Conservation (phyloP, 2,329 filamentous ascomycete species). For the Alternaria rosae region DNA sequence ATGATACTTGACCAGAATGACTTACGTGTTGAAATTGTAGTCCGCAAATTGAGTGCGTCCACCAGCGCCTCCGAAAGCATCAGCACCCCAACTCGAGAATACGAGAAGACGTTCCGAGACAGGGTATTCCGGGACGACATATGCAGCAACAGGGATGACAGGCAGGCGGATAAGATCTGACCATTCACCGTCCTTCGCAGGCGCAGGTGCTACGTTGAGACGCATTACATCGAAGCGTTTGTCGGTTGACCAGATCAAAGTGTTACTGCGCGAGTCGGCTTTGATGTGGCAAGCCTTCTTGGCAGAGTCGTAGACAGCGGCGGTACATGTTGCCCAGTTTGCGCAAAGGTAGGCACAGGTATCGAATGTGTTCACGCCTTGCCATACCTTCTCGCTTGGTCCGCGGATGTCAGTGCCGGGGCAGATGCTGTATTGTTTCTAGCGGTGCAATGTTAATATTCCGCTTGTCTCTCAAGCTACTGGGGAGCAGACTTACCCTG, state of each 20-base stretch:
- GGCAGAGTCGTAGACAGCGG: constrained; percentile 32
- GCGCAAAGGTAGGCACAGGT: constrained; percentile 36
- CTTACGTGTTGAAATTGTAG: constrained; percentile 36
- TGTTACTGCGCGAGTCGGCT: constrained; percentile 28
- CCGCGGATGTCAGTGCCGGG: constrained; percentile 35
- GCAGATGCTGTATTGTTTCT: constrained; percentile 35
- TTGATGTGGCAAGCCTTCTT: constrained; percentile 33
- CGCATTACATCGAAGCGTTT: constrained; percentile 37
- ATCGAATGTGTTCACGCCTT: constrained; percentile 18
- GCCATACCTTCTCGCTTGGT: constrained; percentile 22
- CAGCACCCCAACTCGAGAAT: constrained; percentile 39
- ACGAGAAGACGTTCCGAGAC: constrained; percentile 28
- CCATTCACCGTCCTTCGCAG: constrained; percentile 31
- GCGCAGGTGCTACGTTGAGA: constrained; percentile 17
- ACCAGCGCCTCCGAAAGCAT: constrained; percentile 35
- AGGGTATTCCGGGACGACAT: constrained; percentile 36
- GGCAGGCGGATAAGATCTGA: constrained; percentile 35
- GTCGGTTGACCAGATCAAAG: constrained; percentile 38
- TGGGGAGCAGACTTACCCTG: constrained; percentile 17
- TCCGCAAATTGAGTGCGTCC: constrained; percentile 35
- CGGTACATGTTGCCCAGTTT: constrained; percentile 23
- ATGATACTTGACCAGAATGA: not conserved
- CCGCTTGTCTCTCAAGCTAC: not conserved
- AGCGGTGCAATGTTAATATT: not conserved
- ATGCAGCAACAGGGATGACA: constrained; percentile 40